Evolutionary conservation across 75 land plant genomes (phyloP), one percentile per base, ranked within the genome.

Genomic region (Picea glauca): DNA sequence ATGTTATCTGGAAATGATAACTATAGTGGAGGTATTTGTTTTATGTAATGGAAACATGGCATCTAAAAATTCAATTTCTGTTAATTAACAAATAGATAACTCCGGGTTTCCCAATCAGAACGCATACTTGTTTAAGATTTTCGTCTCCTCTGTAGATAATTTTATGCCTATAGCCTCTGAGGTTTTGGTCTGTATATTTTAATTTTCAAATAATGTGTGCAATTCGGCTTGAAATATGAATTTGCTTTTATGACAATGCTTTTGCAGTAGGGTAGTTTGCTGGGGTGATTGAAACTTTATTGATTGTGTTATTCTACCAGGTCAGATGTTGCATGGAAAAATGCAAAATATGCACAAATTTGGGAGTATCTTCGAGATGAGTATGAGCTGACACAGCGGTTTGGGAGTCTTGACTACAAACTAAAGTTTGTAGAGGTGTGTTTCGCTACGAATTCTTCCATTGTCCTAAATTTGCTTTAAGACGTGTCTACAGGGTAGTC

Each of bases 381-480:
- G 56, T 93, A 85, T 80, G 95, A 93, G 77, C 82, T 93, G 5
- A 85, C 82, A 35, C 88, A 88, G 60, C 82, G 94, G 38, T 93
- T 93, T 86, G 94, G 88, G n/a, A 90, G 92, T 78, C 90, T 91
- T 56, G 94, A 93, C 77, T 91, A 88, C 62, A 93, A 93, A 58
- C 74, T 91, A 83, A 93, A 91, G 85, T 92, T 93, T 81, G 91
- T 93, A 32, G 94, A 93, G 96, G 94, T 92, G 86, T n/a, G 75
- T 43, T 8, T 73, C 40, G 2, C 30, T 21, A 1, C 0, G 11
- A 13, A 13, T 5, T 4, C 26, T 32, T 64, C 31, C 58, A 31
- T 62, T 57, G 5, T 26, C 11, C 63, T 64, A 30, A 31, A 17
- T 30, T 38, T 57, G 6, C 77, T 75, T 62, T 74, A 13, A 26